Evolutionary conservation across 2,329 filamentous ascomycete genomes (phyloP).

Genomic region (Sphaerulina populicola): DNA sequence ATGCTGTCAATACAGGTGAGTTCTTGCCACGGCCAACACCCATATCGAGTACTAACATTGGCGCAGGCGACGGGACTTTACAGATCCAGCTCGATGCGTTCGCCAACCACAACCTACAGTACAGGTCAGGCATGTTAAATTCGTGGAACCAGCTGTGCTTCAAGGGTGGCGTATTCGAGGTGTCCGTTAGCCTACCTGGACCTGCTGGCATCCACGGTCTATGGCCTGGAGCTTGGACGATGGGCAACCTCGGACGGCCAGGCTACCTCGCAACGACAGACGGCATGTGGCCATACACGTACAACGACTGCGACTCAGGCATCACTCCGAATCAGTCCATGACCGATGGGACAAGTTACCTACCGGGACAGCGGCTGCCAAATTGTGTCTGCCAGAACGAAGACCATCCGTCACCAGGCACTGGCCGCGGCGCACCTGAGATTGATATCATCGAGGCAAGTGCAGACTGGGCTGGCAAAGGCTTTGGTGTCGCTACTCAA

Average conservation of each 20-base stretch:
- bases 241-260: slow-evolving; percentile 48
- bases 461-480: slow-evolving; percentile 35
- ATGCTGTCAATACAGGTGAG: slow-evolving; percentile 43
- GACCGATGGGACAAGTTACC: slow-evolving; percentile 36
- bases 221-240: slow-evolving; percentile 49
- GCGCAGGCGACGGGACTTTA: slow-evolving; percentile 27
- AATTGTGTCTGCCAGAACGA: slow-evolving; percentile 40
- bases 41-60: not conserved
- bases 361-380: slow-evolving; percentile 41
- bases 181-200: slow-evolving; percentile 46
- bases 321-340: slow-evolving; percentile 45
- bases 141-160: slow-evolving; percentile 49
- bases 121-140: slow-evolving; percentile 46
- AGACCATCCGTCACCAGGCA: slow-evolving; percentile 43
- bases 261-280: slow-evolving; percentile 47
- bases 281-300: slow-evolving; percentile 50
- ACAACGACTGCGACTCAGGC: slow-evolving; percentile 42
- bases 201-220: slow-evolving; percentile 43
- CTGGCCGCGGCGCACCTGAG: slow-evolving; percentile 42
- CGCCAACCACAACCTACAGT: slow-evolving; percentile 51
- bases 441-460: slow-evolving; percentile 45
- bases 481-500: slow-evolving; percentile 42
- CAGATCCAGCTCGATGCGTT: slow-evolving; percentile 59
- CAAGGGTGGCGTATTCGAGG: slow-evolving; percentile 47
- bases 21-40: not conserved